Conservation (phyloP, 2,329 filamentous ascomycete genomes). For the Ophiostoma tasmaniense region DNA sequence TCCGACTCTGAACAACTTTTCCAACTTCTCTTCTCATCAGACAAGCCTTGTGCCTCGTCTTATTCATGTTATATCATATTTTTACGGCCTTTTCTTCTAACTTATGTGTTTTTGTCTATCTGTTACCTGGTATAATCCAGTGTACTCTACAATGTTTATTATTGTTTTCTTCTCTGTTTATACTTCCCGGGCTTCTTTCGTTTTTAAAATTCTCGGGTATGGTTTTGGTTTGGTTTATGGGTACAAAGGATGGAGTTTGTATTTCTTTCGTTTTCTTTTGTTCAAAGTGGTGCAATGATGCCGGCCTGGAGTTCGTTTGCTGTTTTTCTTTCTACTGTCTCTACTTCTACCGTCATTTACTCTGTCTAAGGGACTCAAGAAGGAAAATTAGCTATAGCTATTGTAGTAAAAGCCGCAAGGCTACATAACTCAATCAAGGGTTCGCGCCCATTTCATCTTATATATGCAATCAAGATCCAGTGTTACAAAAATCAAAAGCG, state of each 20-base stretch:
- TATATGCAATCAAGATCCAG: neutral
- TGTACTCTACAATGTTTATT: neutral
- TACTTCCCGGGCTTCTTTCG: neutral
- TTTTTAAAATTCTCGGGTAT: neutral
- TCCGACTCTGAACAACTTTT: neutral
- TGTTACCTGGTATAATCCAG: neutral
- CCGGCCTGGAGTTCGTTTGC: neutral
- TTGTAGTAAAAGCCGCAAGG: neutral
- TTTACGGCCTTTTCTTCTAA: constrained; percentile 9
- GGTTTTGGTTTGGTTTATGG: neutral
- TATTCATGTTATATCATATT: constrained; percentile 10
- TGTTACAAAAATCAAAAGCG: neutral
- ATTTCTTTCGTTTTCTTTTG: neutral
- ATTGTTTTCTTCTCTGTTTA: neutral
- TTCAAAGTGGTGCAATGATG: neutral
- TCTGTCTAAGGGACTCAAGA: neutral
- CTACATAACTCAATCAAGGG: neutral
- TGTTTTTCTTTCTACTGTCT: neutral
- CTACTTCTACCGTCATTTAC: neutral
- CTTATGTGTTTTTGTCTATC: constrained; percentile 2
- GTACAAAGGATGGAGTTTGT: neutral
- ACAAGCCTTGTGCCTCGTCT: constrained; percentile 5
- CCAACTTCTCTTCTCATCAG: neutral
- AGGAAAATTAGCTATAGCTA: neutral
- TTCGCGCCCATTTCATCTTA: neutral